Evolutionary conservation across 1,139 yeast genomes (phyloP), one percentile per base, ranked within the genome.

Genomic region (Diutina scorzettiae): DNA sequence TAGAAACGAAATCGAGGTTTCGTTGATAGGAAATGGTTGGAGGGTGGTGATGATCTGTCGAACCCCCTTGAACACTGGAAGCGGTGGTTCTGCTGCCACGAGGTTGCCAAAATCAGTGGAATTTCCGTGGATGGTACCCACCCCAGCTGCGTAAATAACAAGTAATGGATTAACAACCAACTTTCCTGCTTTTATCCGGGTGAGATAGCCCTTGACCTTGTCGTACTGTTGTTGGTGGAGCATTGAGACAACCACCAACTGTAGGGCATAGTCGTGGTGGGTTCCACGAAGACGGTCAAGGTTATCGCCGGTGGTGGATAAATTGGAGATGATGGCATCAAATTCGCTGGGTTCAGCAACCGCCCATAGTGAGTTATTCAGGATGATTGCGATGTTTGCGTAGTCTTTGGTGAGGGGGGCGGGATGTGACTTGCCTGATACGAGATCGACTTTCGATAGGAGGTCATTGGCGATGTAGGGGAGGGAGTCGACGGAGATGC

Each of bases 111-210:
- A 23, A 3, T 6, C 8, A n/a, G 12, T n/a, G 7, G 1, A 5
- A 9, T 12, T 2, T n/a, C n/a, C n/a, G n/a, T n/a, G n/a, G 5
- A 23, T 6, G n/a, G 11, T 18, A 1, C 37, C 37, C 4, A 19
- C 11, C 9, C 24, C 39, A 4, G 14, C 4, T 14, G 24, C n/a
- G 9, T 20, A 14, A 16, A 34, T 17, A 11, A 34, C 39, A 21
- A 34, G 9, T 2, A 23, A 6, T 7, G 39, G 39, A n/a, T 23
- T 5, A 2, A 34, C 39, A n/a, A 34, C 16, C 2, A 34, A 19
- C 12, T 34, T 34, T 3, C 39, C 39, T 3, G 39, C 39, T 23
- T 34, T 34, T 28, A 34, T 34, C 8, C 39, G 27, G 11, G 39
- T 34, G 18, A 34, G 29, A 12, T 34, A 34, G 3, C 27, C 27